Evolutionary conservation across 2,329 filamentous ascomycete species (phyloP).

Genomic region (Plectosphaerella cucumerina): DNA sequence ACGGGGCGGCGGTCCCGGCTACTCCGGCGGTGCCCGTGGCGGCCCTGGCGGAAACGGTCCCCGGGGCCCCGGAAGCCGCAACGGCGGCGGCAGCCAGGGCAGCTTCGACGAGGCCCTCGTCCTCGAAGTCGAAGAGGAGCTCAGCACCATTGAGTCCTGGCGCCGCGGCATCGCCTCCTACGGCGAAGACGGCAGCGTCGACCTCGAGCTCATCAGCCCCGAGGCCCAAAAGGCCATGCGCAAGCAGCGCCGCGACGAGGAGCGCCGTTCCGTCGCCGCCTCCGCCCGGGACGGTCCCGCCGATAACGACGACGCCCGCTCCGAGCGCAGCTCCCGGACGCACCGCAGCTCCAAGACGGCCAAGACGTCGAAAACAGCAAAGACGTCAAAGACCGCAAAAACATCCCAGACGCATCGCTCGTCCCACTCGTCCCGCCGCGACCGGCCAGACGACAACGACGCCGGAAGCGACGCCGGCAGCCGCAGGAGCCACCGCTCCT

Average conservation of each 20-base stretch:
- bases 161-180: slow-evolving; percentile 49
- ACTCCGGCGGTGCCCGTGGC: slow-evolving; percentile 5
- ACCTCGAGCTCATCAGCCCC: slow-evolving; percentile 55
- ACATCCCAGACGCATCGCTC: slow-evolving; percentile 24
- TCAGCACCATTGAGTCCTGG: slow-evolving; percentile 57
- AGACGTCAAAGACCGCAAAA: slow-evolving; percentile 21
- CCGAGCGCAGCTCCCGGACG: slow-evolving; percentile 18
- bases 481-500: slow-evolving; percentile 19
- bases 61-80: slow-evolving; percentile 10
- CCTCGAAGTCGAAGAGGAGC: slow-evolving; percentile 49
- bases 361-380: slow-evolving; percentile 21
- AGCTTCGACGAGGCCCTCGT: slow-evolving; percentile 52
- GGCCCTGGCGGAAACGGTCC: slow-evolving; percentile 18
- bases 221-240: slow-evolving; percentile 45
- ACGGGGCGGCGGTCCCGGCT: neutral
- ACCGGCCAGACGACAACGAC: slow-evolving; percentile 23
- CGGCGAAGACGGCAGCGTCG: slow-evolving; percentile 42
- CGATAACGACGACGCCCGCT: slow-evolving; percentile 33
- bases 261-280: slow-evolving; percentile 9
- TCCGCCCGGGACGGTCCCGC: slow-evolving; percentile 14
- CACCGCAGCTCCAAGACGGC: slow-evolving; percentile 17
- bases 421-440: slow-evolving; percentile 20
- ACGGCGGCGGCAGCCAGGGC: slow-evolving; percentile 19
- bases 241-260: slow-evolving; percentile 20
- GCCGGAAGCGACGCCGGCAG: slow-evolving; percentile 30